Percentiles rank a stretch among this genome's conserved stretches.
These are phyloP conservation scores for Leucaena leucocephala DNA, from an alignment of 306 rosid species.

Conservation along the genomic window DNA sequence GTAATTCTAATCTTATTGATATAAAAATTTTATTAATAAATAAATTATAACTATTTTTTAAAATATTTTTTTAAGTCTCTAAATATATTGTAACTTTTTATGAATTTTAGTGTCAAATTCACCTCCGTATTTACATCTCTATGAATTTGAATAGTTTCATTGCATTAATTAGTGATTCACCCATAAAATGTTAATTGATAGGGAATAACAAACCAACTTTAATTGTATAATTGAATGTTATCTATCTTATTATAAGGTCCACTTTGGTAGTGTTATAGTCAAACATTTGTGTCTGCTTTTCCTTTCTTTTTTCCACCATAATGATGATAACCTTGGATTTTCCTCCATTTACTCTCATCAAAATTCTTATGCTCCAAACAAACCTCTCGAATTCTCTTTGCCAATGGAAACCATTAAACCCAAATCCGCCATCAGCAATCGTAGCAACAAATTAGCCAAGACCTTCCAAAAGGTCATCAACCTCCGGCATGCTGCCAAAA, in stretches of 20 bases:
- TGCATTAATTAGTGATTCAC: too few relatives aligned
- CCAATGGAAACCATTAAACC: constrained; percentile 74
- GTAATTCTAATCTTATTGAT: too few relatives aligned
- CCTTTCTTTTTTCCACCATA: constrained; percentile 31
- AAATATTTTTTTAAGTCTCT: too few relatives aligned
- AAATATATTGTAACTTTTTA: too few relatives aligned
- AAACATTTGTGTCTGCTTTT: constrained; percentile 53
- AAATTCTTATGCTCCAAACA: constrained; percentile 42
- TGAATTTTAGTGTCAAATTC: too few relatives aligned
- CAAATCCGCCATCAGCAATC: constrained; percentile 59
- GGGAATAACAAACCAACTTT: neutral
- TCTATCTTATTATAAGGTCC: constrained; percentile 24
- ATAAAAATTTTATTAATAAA: too few relatives aligned
- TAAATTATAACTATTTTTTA: too few relatives aligned
- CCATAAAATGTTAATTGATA: too few relatives aligned
- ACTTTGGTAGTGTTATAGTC: constrained; percentile 46
- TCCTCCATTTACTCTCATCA: neutral
- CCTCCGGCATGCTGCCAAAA: constrained; percentile 58
- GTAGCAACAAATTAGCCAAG: constrained; percentile 55
- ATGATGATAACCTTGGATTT: neutral
- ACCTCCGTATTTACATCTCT: too few relatives aligned
- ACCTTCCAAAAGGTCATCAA: constrained; percentile 74
- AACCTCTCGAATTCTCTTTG: neutral
- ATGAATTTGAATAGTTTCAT: too few relatives aligned
- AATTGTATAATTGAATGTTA: constrained; percentile 45